Evolutionary conservation across 306 rosid genomes (phyloP), one percentile per base, ranked within the genome.

Genomic region (Prunus mongolica): DNA sequence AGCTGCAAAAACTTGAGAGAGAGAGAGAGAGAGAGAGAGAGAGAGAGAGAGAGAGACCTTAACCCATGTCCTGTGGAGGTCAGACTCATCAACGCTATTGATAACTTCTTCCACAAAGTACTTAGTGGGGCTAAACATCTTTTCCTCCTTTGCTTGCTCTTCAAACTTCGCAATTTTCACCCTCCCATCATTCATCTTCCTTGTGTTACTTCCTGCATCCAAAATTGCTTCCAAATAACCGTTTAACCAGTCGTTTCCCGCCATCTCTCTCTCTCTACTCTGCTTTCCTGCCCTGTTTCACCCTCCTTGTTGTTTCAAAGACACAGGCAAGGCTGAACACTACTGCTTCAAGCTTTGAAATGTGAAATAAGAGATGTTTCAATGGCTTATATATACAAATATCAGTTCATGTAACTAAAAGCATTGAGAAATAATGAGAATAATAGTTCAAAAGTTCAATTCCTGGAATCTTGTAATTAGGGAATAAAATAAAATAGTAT

Each of bases 21-120:
- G 4, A 44, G 38, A 27, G 51, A 24, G 73, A 30, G 18, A n/a
- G 19, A 38, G 25, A 41, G 55, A 60, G n/a, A 22, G 4, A 44
- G 38, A 27, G 51, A 24, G 67, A 62, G 11, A 30, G 19, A 20
- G n/a, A 20, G 64, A 8, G 75, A 83, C 97, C 94, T 88, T 87
- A 83, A 81, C 86, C 97, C 97, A 91, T n/a, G 97, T 89, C n/a
- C 88, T 84, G 88, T 91, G 82, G 76, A 91, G 87, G 34, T 91
- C 94, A 66, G 89, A 82, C 83, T 91, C 94, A 72, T 89, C 94
- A 47, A 87, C 86, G 87, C 88, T 83, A 69, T 86, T 86, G 47
- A 91, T 84, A 46, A 87, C 94, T 79, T 89, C 91, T 73, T 91
- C 86, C 12, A 91, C 97, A 25, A 91, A 91, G 85, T 91, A 91